Conservation (phyloP, 345 rosid genomes). For the Citrus glauca region DNA sequence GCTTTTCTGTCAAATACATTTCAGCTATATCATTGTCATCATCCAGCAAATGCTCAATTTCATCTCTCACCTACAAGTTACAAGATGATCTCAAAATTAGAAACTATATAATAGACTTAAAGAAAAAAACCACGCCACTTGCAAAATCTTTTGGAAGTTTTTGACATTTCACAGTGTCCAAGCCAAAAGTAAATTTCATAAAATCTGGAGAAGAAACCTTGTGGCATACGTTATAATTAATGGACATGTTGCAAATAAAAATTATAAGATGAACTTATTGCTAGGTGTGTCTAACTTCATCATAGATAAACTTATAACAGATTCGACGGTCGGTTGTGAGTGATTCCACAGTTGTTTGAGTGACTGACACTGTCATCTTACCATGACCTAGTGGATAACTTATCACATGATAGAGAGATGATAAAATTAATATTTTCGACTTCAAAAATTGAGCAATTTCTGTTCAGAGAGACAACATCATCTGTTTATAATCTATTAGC, state of each 20-base stretch:
- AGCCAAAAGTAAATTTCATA: not conserved
- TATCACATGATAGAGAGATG: not conserved
- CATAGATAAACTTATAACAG: not conserved
- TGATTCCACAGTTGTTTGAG: not conserved
- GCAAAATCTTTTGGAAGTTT: not conserved
- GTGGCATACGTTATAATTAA: not conserved
- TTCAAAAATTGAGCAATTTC: not conserved
- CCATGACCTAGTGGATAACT: not conserved
- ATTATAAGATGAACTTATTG: not conserved
- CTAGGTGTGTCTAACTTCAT: not conserved
- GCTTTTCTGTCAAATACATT: slow-evolving; percentile 51
- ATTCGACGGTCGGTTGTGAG: not conserved
- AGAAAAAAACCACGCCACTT: no score
- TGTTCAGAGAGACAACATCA: not conserved
- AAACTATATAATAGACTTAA: not conserved
- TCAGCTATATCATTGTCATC: slow-evolving; percentile 62
- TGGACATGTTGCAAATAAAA: not conserved
- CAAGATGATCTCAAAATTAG: not conserved
- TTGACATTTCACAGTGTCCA: not conserved
- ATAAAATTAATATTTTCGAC: not conserved
- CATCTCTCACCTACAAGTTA: slow-evolving; percentile 48
- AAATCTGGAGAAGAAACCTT: not conserved
- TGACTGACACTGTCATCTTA: not conserved
- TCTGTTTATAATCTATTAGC: not conserved
- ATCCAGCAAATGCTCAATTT: slow-evolving; percentile 57